Evolutionary conservation across 441 rosid genomes (phyloP).

Genomic region (Biscutella laevigata): DNA sequence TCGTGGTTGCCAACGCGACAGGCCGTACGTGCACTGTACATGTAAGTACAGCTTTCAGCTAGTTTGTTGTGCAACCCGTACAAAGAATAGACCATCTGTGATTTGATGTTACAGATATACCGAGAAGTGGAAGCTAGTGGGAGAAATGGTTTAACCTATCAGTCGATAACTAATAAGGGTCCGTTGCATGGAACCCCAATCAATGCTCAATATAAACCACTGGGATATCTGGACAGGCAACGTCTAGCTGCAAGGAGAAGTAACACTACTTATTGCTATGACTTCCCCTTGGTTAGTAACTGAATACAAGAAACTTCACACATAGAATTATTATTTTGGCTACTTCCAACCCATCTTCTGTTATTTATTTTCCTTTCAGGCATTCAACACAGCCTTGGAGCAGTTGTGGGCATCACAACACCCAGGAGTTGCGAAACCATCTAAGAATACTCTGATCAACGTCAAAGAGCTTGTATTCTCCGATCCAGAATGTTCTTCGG

Average conservation of each 20-base stretch:
- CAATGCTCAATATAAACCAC: conserved; percentile 60
- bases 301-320: conserved; percentile 4
- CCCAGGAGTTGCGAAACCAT: conserved; percentile 40
- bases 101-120: conserved; percentile 59
- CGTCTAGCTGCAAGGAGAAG: conserved; percentile 80
- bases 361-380: conserved; percentile 43
- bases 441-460: conserved; percentile 42
- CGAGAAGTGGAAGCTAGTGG: conserved; percentile 72
- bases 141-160: conserved; percentile 52
- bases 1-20: conserved; percentile 75
- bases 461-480: conserved; percentile 82
- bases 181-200: conserved; percentile 63
- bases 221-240: conserved; percentile 71
- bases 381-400: conserved; percentile 80
- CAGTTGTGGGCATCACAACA: conserved; percentile 69
- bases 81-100: conserved; percentile 6
- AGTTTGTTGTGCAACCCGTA: background rate
- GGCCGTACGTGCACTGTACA: conserved; percentile 90
- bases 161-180: conserved; percentile 52
- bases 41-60: conserved; percentile 48
- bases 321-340: background rate
- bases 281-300: conserved; percentile 81
- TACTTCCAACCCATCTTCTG: conserved; percentile 16
- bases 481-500: conserved; percentile 54
- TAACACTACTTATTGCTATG: conserved; percentile 94